A percentile compares a stretch with the other conserved stretches of the same genome.
phyloP scores from a whole-genome alignment of 768 basidiomycete genomes.

The Mycena polygramma region DNA sequence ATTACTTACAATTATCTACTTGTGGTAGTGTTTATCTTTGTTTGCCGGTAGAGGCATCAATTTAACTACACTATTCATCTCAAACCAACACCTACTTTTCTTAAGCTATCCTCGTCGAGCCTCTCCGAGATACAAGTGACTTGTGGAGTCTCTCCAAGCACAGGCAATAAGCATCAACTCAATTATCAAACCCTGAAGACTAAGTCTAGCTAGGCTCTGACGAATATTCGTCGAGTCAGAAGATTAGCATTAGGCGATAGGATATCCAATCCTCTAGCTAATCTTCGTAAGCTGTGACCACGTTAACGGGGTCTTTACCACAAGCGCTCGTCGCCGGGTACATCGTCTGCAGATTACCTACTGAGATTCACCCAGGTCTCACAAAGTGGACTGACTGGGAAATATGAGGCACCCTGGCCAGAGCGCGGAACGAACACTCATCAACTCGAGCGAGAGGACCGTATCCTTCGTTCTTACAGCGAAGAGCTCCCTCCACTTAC shows the following conservation, averaged over 20 bases:
- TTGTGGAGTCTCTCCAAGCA: background rate
- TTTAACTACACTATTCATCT: background rate
- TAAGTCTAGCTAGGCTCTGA: background rate
- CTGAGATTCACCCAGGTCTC: slow-evolving; percentile 1
- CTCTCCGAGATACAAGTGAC: background rate
- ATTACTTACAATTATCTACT: too few species aligned
- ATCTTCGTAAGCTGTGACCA: background rate
- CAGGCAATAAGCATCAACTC: background rate
- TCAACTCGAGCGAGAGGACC: background rate
- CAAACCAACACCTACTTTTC: background rate
- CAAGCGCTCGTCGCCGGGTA: background rate
- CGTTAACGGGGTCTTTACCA: background rate
- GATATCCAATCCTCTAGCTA: background rate
- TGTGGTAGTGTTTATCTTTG: too few species aligned
- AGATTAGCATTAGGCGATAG: background rate
- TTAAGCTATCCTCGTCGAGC: background rate
- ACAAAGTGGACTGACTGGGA: slow-evolving; percentile 17
- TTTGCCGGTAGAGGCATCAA: background rate
- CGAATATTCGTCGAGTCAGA: too few species aligned
- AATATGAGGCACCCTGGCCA: background rate
- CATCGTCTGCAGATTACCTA: background rate
- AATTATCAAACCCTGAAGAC: too few species aligned
- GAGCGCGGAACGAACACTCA: background rate
- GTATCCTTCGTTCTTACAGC: too few species aligned
- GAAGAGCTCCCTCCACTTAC: too few species aligned